Percentiles rank a stretch among this genome's conserved stretches.
phyloP scores from a whole-genome alignment of 345 rosid genomes.

The Dipteronia sinensis region DNA sequence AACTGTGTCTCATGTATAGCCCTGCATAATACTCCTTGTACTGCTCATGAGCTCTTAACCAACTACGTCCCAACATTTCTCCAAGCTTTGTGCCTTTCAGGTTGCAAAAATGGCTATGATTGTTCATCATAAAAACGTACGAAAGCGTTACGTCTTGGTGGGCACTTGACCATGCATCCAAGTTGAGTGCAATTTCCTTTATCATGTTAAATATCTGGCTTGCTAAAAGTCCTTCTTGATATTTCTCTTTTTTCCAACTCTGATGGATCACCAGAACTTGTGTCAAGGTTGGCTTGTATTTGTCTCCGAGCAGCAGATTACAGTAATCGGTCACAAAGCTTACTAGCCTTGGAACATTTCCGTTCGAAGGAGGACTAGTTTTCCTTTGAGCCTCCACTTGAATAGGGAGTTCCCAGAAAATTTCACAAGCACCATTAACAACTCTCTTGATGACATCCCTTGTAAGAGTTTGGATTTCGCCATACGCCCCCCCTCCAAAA shows the following conservation, averaged over 20 bases:
- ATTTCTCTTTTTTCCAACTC: constrained; percentile 65
- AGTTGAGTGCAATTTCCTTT: constrained; percentile 62
- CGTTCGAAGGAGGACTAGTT: constrained; percentile 53
- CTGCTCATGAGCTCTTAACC: constrained; percentile 68
- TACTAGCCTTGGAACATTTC: constrained; percentile 63
- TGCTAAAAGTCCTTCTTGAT: constrained; percentile 47
- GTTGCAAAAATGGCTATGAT: constrained; percentile 60
- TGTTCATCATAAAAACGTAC: constrained; percentile 88
- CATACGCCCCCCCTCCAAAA: constrained; percentile 55
- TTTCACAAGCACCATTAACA: constrained; percentile 56
- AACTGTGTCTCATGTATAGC: constrained; percentile 61
- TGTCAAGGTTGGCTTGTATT: constrained; percentile 52
- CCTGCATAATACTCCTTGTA: constrained; percentile 67
- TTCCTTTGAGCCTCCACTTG: constrained; percentile 71
- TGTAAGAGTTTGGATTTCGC: constrained; percentile 55
- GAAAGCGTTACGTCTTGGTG: constrained; percentile 44
- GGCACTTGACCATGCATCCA: constrained; percentile 74
- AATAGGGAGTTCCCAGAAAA: constrained; percentile 70
- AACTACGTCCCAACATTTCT: constrained; percentile 74
- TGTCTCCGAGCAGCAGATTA: constrained; percentile 54
- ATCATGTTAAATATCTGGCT: constrained; percentile 52
- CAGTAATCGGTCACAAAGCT: constrained; percentile 68
- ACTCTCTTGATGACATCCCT: constrained; percentile 60
- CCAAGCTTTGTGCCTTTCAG: constrained; percentile 69
- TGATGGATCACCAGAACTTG: constrained; percentile 58